phyloP scores from a whole-genome alignment of 2,329 filamentous ascomycete species.

The Beauveria caledonica region DNA sequence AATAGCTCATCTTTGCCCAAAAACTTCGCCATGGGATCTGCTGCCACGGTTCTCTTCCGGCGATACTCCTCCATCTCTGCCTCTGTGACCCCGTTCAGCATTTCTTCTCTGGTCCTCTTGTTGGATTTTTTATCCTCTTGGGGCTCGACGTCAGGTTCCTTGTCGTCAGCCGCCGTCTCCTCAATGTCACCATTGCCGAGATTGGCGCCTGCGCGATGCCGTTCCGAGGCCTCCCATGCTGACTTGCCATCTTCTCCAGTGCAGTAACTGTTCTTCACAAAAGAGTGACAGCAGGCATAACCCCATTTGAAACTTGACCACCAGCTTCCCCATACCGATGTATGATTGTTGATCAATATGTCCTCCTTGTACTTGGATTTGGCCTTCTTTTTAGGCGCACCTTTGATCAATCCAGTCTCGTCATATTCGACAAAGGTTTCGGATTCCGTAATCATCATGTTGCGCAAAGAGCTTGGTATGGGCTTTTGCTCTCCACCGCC shows the following conservation, averaged over 20 bases:
- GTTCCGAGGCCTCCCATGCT: slow-evolving; percentile 71
- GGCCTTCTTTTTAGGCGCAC: slow-evolving; percentile 63
- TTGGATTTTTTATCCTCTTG: slow-evolving; percentile 33
- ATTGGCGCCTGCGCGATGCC: slow-evolving; percentile 40
- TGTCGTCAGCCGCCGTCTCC: slow-evolving; percentile 18
- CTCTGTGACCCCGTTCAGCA: slow-evolving; percentile 70
- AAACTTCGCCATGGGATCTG: slow-evolving; percentile 82
- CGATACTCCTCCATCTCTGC: slow-evolving; percentile 83
- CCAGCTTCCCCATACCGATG: slow-evolving; percentile 92
- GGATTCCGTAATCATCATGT: slow-evolving; percentile 65
- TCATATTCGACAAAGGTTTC: slow-evolving; percentile 93
- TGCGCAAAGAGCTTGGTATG: slow-evolving; percentile 53
- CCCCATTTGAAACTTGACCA: slow-evolving; percentile 95
- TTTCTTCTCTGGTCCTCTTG: slow-evolving; percentile 71
- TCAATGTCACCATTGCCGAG: slow-evolving; percentile 20
- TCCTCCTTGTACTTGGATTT: slow-evolving; percentile 93
- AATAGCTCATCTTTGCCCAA: slow-evolving; percentile 62
- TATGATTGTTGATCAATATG: slow-evolving; percentile 82
- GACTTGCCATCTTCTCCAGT: slow-evolving; percentile 81
- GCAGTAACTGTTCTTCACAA: slow-evolving; percentile 94
- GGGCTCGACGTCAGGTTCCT: slow-evolving; percentile 22
- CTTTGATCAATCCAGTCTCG: slow-evolving; percentile 81
- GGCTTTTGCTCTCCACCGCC: slow-evolving; percentile 54
- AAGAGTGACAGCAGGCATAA: slow-evolving; percentile 89
- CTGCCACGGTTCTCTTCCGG: slow-evolving; percentile 60